Evolutionary conservation across 768 basidiomycete genomes (phyloP).

Genomic region (Candolleomyces eurysporus): DNA sequence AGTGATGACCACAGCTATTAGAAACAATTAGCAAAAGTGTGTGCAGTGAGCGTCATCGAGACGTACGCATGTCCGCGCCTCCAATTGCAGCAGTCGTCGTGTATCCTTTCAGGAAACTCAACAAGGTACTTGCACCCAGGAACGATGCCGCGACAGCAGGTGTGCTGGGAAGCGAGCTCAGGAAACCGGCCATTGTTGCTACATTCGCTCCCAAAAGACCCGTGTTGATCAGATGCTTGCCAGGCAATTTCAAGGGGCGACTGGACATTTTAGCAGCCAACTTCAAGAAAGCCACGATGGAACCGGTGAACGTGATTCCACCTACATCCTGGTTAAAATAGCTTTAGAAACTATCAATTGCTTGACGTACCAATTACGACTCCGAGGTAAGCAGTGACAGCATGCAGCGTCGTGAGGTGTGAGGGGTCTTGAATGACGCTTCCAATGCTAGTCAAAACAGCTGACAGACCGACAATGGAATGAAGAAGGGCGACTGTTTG

Average conservation of each 20-base stretch:
- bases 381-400: slow-evolving; percentile 83
- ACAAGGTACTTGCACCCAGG: slow-evolving; percentile 65
- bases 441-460: slow-evolving; percentile 81
- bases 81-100: slow-evolving; percentile 92
- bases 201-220: slow-evolving; percentile 71
- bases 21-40: slow-evolving; percentile 5
- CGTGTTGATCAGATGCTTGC: slow-evolving; percentile 72
- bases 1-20: slow-evolving; percentile 81
- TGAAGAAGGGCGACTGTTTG: slow-evolving; percentile 79
- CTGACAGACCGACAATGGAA: slow-evolving; percentile 87
- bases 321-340: slow-evolving; percentile 28
- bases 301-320: slow-evolving; percentile 88
- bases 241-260: slow-evolving; percentile 69
- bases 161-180: slow-evolving; percentile 60
- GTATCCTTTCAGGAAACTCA: slow-evolving; percentile 84
- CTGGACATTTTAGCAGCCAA: slow-evolving; percentile 81
- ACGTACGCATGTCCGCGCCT: slow-evolving; percentile 90
- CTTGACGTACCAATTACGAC: slow-evolving; percentile 67
- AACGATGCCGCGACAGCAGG: slow-evolving; percentile 78
- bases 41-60: slow-evolving; percentile 3
- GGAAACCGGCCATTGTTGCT: slow-evolving; percentile 73
- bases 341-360: slow-evolving; percentile 1
- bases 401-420: slow-evolving; percentile 71
- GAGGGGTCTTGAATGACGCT: slow-evolving; percentile 72
- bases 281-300: slow-evolving; percentile 87